Evolutionary conservation across 2,329 filamentous ascomycete species (phyloP).

Genomic region (Aaosphaeria arxii): DNA sequence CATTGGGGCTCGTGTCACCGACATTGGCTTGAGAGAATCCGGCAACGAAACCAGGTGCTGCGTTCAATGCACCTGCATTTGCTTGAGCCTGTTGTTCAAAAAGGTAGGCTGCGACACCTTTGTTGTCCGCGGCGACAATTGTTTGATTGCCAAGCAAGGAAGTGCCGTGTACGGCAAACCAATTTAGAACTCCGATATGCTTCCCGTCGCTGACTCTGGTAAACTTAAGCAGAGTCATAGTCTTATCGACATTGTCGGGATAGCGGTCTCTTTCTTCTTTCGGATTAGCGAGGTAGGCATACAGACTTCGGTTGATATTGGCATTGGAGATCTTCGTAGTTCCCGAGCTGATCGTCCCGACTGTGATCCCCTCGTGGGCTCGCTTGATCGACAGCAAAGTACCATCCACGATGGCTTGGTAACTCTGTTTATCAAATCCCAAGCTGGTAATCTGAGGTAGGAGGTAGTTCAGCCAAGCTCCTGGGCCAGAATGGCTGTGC

Average conservation of each 20-base stretch:
- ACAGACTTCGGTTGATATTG: slow-evolving; percentile 87
- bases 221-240: slow-evolving; percentile 77
- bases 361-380: slow-evolving; percentile 69
- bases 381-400: slow-evolving; percentile 76
- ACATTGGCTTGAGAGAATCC: slow-evolving; percentile 92
- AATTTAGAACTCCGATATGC: slow-evolving; percentile 78
- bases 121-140: slow-evolving; percentile 90
- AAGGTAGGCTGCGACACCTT: slow-evolving; percentile 83
- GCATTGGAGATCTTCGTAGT: slow-evolving; percentile 68
- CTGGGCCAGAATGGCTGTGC: slow-evolving; percentile 88
- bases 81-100: slow-evolving; percentile 68
- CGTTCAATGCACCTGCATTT: slow-evolving; percentile 40
- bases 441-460: slow-evolving; percentile 85
- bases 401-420: slow-evolving; percentile 84
- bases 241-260: slow-evolving; percentile 66
- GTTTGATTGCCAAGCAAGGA: slow-evolving; percentile 92
- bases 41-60: slow-evolving; percentile 71
- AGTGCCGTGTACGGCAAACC: slow-evolving; percentile 91
- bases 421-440: slow-evolving; percentile 84
- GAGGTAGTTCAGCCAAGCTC: slow-evolving; percentile 92
- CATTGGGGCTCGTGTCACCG: slow-evolving; percentile 86
- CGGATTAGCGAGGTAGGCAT: slow-evolving; percentile 84
- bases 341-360: slow-evolving; percentile 70
- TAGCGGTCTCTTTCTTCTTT: slow-evolving; percentile 71
- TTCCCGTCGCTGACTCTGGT: slow-evolving; percentile 70